Evolutionary conservation across 2,329 filamentous ascomycete genomes (phyloP), one percentile per base, ranked within the genome.

Genomic region (Allantophomopsis cytisporea): DNA sequence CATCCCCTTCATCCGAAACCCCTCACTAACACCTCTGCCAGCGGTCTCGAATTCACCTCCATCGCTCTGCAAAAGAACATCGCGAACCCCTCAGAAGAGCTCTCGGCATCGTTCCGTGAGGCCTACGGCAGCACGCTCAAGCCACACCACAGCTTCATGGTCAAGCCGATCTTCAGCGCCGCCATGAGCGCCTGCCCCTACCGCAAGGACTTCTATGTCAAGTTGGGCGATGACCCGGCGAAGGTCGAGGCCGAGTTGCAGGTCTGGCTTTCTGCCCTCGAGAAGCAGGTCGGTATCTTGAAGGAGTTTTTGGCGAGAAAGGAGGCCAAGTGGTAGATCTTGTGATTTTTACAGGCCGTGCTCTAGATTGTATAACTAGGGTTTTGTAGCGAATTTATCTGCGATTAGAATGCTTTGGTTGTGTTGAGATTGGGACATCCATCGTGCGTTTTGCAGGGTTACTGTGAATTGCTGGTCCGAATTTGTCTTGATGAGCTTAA

Each of bases 171-270:
- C 57, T 96, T 96, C 73, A 83, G 73, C 52, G 82, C 87, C 45
- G 89, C 89, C 59, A 94, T 98, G 87, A 75, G 76, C 51, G 88
- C 87, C 14, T 89, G 83, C 50, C 91, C 91, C 2, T 94, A 95
- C 71, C 77, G 89, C 50, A 85, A 84, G 59, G 84, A 89, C 62
- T 96, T 98, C 59, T 96, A 95, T 60, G 63, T 63, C 48, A 94
- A 95, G 73, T 69, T 98, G 34, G 87, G 83, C 31, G 65, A 68
- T 15, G 73, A 84, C 54, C 61, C 71, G 31, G 62, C 57, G 21
- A 74, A 80, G 60, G 80, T 91, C 37, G 52, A 68, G 38, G 56
- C 62, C 40, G 75, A 83, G 54, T 60, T 95, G 53, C 63, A 69
- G 50, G 63, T 66, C 46, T 95, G 89, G 72, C 68, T 96, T 45